Percentiles rank a stretch among this genome's conserved stretches.
phyloP scores from a whole-genome alignment of 1,284 basidiomycete species.

The Thecaphora thlaspeos region DNA sequence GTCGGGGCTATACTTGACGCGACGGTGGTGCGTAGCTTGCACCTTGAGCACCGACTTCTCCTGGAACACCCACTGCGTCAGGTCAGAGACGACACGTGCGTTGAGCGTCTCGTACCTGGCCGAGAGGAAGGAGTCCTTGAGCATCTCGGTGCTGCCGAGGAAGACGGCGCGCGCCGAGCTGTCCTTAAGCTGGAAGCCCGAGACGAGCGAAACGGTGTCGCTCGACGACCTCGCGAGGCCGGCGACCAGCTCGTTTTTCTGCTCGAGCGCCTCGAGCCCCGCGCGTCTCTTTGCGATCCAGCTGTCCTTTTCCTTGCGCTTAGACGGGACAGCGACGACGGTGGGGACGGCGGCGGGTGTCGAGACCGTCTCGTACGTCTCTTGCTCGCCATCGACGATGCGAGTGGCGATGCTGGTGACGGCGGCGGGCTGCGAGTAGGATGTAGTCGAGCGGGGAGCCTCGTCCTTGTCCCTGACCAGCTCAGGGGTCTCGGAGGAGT shows the following conservation, averaged over 20 bases:
- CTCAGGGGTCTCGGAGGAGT: slow-evolving; percentile 68
- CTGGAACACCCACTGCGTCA: slow-evolving; percentile 88
- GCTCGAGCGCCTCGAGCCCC: slow-evolving; percentile 27
- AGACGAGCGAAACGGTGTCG: slow-evolving; percentile 66
- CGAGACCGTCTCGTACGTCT: slow-evolving; percentile 14
- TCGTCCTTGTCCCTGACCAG: slow-evolving; percentile 14
- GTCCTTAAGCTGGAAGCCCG: slow-evolving; percentile 80
- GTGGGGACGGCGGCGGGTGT: slow-evolving; percentile 26
- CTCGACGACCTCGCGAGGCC: slow-evolving; percentile 17
- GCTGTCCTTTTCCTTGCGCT: slow-evolving; percentile 14
- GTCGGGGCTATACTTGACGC: slow-evolving; percentile 62
- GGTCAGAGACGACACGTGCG: slow-evolving; percentile 69
- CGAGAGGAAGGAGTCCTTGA: slow-evolving; percentile 62
- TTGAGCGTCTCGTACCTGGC: slow-evolving; percentile 63
- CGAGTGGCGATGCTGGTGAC: slow-evolving; percentile 28
- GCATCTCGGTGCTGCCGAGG: slow-evolving; percentile 75
- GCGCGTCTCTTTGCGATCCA: slow-evolving; percentile 28
- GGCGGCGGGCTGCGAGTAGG: slow-evolving; percentile 22
- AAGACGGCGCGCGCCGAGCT: slow-evolving; percentile 74
- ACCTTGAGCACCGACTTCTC: slow-evolving; percentile 79
- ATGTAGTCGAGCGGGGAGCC: slow-evolving; percentile 7
- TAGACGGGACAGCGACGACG: slow-evolving; percentile 12
- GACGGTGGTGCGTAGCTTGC: slow-evolving; percentile 71
- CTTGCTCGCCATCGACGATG: slow-evolving; percentile 21
- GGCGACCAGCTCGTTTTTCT: slow-evolving; percentile 26